Conservation (phyloP, 345 rosid species). For the Aquilaria sinensis region DNA sequence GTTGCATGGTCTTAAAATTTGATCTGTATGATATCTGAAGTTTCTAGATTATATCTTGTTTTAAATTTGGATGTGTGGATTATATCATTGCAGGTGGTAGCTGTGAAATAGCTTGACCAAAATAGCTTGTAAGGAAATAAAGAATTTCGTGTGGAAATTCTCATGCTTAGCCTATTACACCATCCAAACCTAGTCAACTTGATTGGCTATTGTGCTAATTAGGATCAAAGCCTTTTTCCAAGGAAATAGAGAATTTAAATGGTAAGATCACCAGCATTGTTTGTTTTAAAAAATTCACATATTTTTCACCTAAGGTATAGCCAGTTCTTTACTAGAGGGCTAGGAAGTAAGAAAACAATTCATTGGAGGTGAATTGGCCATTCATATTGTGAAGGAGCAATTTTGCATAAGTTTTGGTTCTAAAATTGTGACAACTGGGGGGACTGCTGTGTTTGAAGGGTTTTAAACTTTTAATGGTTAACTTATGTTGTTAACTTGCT, state of each 20-base stretch:
- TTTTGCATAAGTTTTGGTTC: too few species aligned
- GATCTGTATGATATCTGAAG: too few species aligned
- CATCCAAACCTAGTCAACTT: conserved; percentile 89
- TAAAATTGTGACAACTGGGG: too few species aligned
- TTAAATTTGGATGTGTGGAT: conserved; percentile 2
- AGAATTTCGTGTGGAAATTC: conserved; percentile 97
- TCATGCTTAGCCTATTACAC: conserved; percentile 95
- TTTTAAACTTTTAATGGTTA: too few species aligned
- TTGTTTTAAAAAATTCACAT: not conserved
- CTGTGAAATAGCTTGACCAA: conserved; percentile 90
- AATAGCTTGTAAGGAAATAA: conserved; percentile 97
- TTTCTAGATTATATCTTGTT: too few species aligned
- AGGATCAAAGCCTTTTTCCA: conserved; percentile 80
- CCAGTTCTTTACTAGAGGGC: conserved; percentile 1
- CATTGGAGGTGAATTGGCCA: too few species aligned
- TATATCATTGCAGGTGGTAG: conserved; percentile 63
- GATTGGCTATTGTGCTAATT: conserved; percentile 98
- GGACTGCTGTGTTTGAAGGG: too few species aligned
- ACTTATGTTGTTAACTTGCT: too few species aligned
- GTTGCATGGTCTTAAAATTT: not conserved
- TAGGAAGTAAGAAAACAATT: too few species aligned
- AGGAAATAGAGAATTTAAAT: conserved; percentile 37
- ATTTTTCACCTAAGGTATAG: not conserved
- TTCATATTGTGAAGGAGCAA: too few species aligned
- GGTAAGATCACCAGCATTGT: conserved; percentile 37